Conservation (phyloP, 2,329 filamentous ascomycete genomes). For the Proliferodiscus dingleyae region DNA sequence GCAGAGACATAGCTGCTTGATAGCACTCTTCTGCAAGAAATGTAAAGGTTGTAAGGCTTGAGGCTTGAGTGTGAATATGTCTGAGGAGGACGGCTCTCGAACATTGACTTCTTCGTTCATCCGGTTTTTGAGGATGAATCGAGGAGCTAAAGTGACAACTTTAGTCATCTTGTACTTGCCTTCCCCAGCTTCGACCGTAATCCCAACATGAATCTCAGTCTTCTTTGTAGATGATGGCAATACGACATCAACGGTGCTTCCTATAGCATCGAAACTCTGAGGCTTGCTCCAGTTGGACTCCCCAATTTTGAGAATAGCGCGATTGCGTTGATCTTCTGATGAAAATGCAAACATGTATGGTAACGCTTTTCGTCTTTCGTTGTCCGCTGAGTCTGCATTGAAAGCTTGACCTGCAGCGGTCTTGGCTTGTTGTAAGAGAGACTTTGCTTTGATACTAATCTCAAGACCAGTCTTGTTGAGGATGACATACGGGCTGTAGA, state of each 20-base stretch:
- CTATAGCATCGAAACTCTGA: slow-evolving; percentile 96
- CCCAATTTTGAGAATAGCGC: slow-evolving; percentile 79
- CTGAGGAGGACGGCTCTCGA: slow-evolving; percentile 85
- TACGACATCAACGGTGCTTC: slow-evolving; percentile 83
- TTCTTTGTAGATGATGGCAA: slow-evolving; percentile 64
- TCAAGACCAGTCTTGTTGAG: slow-evolving; percentile 92
- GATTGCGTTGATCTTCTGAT: slow-evolving; percentile 84
- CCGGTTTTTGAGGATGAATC: slow-evolving; percentile 93
- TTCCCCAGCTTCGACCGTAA: slow-evolving; percentile 83
- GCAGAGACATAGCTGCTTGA: slow-evolving; percentile 88
- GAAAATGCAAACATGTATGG: slow-evolving; percentile 97
- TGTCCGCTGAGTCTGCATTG: slow-evolving; percentile 42
- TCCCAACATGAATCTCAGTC: slow-evolving; percentile 84
- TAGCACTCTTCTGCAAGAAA: slow-evolving; percentile 75
- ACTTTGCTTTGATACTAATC: slow-evolving; percentile 82
- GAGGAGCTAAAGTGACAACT: slow-evolving; percentile 85
- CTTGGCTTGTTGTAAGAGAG: slow-evolving; percentile 77
- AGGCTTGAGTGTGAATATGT: slow-evolving; percentile 70
- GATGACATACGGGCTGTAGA: slow-evolving; percentile 92
- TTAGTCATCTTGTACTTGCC: slow-evolving; percentile 98
- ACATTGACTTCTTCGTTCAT: slow-evolving; percentile 83
- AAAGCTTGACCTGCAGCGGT: slow-evolving; percentile 78
- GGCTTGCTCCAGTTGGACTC: slow-evolving; percentile 96
- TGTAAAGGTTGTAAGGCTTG: slow-evolving; percentile 82
- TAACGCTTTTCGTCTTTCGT: slow-evolving; percentile 63